Base-by-base conservation (phyloP, 1,284 basidiomycete genomes). In the Moesziomyces sp. region DNA sequence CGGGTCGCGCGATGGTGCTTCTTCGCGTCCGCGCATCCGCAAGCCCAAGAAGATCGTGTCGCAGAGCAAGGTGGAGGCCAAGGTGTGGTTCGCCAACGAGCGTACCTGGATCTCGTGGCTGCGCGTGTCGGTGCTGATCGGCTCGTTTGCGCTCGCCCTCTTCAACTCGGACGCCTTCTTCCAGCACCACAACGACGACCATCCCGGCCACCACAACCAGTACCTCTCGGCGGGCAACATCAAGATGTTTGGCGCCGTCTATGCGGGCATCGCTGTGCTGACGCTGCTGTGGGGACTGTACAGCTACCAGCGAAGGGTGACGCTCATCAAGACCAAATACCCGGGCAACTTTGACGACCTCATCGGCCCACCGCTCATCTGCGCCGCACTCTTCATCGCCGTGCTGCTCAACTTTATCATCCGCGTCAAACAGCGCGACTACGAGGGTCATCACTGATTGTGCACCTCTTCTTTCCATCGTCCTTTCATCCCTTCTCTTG, bases 311-410 rank as follows among this genome's bases (percentile, higher is more conserved):
- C 89, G 90, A 70, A 90, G 96, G 49, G 90, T 98, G 56, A 92
- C 91, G 47, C 90, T 94, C 88, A 98, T 99, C 78, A 91, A 92
- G 30, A 90, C 91, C 68, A 88, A 94, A 53, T 92, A 95, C 85
- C 91, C 93, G n/a, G 93, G 93, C 3, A 90, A 92, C 79, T 97
- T 97, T 81, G 81, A 82, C 62, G 81, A 83, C 43, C 58, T 83
- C 40, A 65, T 81, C 38, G 82, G 82, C 18, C 82, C 82, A n/a
- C 81, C 81, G 14, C 49, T 82, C 18, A 78, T 83, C 58, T 83
- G 82, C 51, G 76, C 69, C 23, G 78, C 76, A 6, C 72, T 80
- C 23, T 83, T 83, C 48, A 54, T 82, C 35, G 82, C 81, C 3
- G 79, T 83, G 1, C 60, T 83, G 48, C 66, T 80, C 66, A 83